Evolutionary conservation across 2,329 filamentous ascomycete species (phyloP).

Genomic region (Aureobasidium sp.): DNA sequence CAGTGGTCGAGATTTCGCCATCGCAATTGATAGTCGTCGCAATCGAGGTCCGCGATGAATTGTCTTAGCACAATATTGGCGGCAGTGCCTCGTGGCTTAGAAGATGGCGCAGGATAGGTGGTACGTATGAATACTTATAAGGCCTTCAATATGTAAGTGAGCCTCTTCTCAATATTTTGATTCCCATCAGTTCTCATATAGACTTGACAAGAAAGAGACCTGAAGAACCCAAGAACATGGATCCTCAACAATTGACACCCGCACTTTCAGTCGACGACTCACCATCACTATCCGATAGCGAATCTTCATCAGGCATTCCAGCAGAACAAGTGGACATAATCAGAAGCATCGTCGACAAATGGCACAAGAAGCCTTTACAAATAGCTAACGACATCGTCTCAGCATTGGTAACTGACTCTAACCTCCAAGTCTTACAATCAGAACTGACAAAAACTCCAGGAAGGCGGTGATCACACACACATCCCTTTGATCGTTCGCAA

Average conservation of each 20-base stretch:
- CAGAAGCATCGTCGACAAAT: conserved; percentile 18
- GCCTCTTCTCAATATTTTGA: background rate
- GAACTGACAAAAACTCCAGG: background rate
- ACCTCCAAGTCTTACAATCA: background rate
- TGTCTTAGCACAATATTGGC: background rate
- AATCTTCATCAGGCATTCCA: conserved; percentile 1
- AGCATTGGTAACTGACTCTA: background rate
- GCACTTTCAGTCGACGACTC: background rate
- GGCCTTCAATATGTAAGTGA: background rate
- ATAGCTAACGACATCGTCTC: conserved; percentile 18
- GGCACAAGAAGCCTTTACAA: conserved; percentile 18
- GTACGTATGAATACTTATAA: background rate
- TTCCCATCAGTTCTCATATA: background rate
- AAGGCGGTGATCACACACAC: conserved; percentile 18
- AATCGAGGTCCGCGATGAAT: background rate
- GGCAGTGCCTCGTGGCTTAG: conserved; percentile 9
- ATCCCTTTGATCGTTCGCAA: conserved; percentile 19
- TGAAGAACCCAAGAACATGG: background rate
- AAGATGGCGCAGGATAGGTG: background rate
- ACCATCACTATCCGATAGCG: background rate
- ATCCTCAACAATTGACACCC: conserved; percentile 7
- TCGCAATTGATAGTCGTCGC: background rate
- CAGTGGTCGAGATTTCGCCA: background rate
- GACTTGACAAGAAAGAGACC: background rate
- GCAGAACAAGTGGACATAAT: conserved; percentile 16